A percentile compares a stretch with the other conserved stretches of the same genome.
Conservation (phyloP, 257 asterid species). For the Capsicum baccatum region DNA sequence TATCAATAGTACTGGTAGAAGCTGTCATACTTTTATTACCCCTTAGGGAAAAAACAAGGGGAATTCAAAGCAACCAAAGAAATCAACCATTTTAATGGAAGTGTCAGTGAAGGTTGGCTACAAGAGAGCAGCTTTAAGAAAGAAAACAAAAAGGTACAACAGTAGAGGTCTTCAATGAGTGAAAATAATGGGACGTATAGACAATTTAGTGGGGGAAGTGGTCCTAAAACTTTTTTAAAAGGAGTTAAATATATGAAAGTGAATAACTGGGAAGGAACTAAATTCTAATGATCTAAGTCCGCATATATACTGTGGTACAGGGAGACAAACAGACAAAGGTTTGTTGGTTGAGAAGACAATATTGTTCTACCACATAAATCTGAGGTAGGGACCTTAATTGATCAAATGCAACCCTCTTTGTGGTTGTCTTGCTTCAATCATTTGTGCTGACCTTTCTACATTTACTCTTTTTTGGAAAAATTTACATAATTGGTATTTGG, state of each 20-base stretch:
- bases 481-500: too few species aligned
- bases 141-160: conserved; percentile 3
- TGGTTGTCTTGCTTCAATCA: conserved; percentile 35
- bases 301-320: conserved; percentile 36
- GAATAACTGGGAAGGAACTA: background rate
- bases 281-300: conserved; percentile 44
- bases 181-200: conserved; percentile 13
- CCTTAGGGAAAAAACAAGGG: background rate
- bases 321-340: conserved; percentile 46
- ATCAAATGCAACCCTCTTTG: background rate
- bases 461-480: background rate
- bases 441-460: conserved; percentile 9
- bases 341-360: conserved; percentile 45
- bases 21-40: background rate
- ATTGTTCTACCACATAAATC: conserved; percentile 33
- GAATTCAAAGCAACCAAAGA: background rate
- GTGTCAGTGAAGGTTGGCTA: conserved; percentile 15
- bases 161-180: background rate
- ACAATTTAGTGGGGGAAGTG: conserved; percentile 35
- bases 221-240: conserved; percentile 37
- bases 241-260: background rate
- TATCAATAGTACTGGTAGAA: background rate
- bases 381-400: conserved; percentile 27
- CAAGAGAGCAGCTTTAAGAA: background rate
- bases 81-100: background rate